These are phyloP conservation scores for Spathaspora sp. DNA, from an alignment of 1,139 yeast species.

Conservation along the genomic window DNA sequence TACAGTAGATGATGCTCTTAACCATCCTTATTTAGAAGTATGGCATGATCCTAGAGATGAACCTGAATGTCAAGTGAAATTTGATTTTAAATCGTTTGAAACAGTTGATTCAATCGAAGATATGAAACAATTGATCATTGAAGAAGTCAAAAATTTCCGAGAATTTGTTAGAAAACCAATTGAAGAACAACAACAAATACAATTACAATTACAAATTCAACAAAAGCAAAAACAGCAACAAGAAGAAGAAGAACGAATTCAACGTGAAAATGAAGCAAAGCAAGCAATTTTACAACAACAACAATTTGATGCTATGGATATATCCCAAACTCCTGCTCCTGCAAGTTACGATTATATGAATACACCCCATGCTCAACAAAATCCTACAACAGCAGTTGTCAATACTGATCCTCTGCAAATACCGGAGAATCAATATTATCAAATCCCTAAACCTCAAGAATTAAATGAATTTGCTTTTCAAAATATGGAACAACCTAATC, in stretches of 20 bases:
- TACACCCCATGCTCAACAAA: conserved; percentile 8
- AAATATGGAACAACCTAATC: conserved; percentile 12
- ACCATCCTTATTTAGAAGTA: conserved; percentile 83
- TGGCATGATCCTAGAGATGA: conserved; percentile 99
- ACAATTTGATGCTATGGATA: conserved; percentile 10
- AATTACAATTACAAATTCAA: conserved; percentile 36
- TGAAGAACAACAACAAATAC: conserved; percentile 60
- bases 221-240: conserved; percentile 31
- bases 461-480: conserved; percentile 40
- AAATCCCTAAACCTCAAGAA: conserved; percentile 46
- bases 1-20: conserved; percentile 83
- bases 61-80: conserved; percentile 78
- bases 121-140: conserved; percentile 74
- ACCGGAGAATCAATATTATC: conserved; percentile 4
- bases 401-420: conserved; percentile 8
- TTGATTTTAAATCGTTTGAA: conserved; percentile 85
- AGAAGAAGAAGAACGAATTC: conserved; percentile 17
- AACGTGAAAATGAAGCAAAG: conserved; percentile 13
- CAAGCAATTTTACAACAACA: conserved; percentile 8
- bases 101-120: conserved; percentile 75
- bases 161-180: conserved; percentile 78
- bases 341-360: conserved; percentile 2
- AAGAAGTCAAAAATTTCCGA: conserved; percentile 80
- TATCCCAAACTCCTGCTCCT: conserved; percentile 18
- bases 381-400: conserved; percentile 9